These are phyloP conservation scores for Epicoccum sorghinum DNA, from an alignment of 2,329 filamentous ascomycete genomes.

Conservation along the genomic window DNA sequence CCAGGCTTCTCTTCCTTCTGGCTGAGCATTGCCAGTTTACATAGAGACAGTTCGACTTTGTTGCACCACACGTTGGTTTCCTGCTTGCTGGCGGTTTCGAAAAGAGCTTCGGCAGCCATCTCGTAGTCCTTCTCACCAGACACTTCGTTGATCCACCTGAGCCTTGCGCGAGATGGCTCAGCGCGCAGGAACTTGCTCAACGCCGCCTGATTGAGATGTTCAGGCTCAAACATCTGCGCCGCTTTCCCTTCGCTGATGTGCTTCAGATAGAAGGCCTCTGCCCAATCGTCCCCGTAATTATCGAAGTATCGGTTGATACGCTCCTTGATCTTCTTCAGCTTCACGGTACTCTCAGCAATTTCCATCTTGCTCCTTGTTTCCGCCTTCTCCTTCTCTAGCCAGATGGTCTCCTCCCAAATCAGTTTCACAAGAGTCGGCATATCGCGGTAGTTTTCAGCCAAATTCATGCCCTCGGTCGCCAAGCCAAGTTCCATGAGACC, in stretches of 20 bases:
- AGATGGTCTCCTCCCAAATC: constrained; percentile 54
- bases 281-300: constrained; percentile 70
- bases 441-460: constrained; percentile 68
- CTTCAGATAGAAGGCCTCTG: constrained; percentile 79
- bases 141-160: constrained; percentile 96
- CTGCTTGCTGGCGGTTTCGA: constrained; percentile 70
- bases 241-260: constrained; percentile 64
- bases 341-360: constrained; percentile 41
- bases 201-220: constrained; percentile 70
- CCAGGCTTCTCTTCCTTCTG: constrained; percentile 55
- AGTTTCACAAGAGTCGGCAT: constrained; percentile 66
- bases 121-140: constrained; percentile 75
- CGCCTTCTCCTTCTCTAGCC: constrained; percentile 42
- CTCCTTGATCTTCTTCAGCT: constrained; percentile 53
- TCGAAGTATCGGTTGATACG: constrained; percentile 62
- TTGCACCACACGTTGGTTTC: constrained; percentile 90
- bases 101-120: constrained; percentile 73
- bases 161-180: constrained; percentile 72
- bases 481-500: constrained; percentile 57
- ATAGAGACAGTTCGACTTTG: constrained; percentile 88
- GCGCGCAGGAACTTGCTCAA: constrained; percentile 80
- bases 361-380: constrained; percentile 44
- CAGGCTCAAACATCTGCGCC: constrained; percentile 65
- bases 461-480: constrained; percentile 61
- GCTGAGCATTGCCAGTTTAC: constrained; percentile 72